Percentiles rank a stretch among this genome's conserved stretches.
Evolutionary conservation across 768 basidiomycete genomes (phyloP).

Genomic region (Candolleomyces eurysporus): DNA sequence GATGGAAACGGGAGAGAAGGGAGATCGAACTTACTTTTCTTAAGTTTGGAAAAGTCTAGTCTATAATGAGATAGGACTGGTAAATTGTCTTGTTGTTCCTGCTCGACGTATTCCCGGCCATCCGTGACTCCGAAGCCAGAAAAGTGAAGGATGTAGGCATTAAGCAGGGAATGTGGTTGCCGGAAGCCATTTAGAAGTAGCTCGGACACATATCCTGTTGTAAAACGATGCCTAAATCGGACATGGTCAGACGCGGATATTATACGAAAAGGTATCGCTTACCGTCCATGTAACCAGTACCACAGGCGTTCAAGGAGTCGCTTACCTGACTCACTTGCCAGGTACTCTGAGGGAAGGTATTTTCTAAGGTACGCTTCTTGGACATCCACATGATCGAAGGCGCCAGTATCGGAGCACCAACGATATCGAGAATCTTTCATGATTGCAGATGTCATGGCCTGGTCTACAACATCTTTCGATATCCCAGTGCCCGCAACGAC

Average conservation of each 20-base stretch:
- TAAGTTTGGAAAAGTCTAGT: slow-evolving; percentile 41
- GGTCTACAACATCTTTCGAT: slow-evolving; percentile 43
- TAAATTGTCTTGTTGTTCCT: slow-evolving; percentile 24
- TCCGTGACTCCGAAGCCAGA: slow-evolving; percentile 40
- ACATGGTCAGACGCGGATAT: slow-evolving; percentile 1
- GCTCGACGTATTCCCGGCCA: slow-evolving; percentile 25
- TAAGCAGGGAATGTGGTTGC: slow-evolving; percentile 38
- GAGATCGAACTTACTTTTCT: slow-evolving; percentile 30
- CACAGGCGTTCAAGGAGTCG: slow-evolving; percentile 37
- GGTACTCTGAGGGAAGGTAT: slow-evolving; percentile 33
- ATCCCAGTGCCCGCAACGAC: slow-evolving; percentile 46
- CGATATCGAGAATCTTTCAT: slow-evolving; percentile 47
- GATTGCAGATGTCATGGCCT: slow-evolving; percentile 43
- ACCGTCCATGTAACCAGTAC: slow-evolving; percentile 50
- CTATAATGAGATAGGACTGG: slow-evolving; percentile 35
- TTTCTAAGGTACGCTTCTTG: slow-evolving; percentile 36
- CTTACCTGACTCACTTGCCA: slow-evolving; percentile 24
- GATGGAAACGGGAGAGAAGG: not conserved
- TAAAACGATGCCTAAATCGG: slow-evolving; percentile 40
- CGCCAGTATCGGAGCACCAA: slow-evolving; percentile 45
- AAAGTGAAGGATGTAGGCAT: slow-evolving; percentile 40
- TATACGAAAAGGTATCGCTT: not conserved
- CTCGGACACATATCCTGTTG: slow-evolving; percentile 41
- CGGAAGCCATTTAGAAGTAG: slow-evolving; percentile 37
- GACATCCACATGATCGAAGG: slow-evolving; percentile 32